Conservation (phyloP, 176 grass and related monocot species). For the Lolium multiflorum region DNA sequence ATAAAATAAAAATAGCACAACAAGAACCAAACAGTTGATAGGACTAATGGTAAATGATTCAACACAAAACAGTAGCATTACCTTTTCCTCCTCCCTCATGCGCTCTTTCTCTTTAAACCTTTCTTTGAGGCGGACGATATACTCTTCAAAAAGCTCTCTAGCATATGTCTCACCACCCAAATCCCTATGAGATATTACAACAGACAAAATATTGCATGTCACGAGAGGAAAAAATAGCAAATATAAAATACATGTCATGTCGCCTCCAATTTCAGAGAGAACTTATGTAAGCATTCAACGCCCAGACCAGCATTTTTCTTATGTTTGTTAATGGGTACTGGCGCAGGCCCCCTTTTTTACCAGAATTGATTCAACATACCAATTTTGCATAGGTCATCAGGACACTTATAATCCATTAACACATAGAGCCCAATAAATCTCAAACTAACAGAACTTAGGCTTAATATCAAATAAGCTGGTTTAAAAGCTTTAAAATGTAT, state of each 20-base stretch:
- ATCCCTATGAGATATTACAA: conserved; percentile 56
- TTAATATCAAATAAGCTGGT: conserved; percentile 2
- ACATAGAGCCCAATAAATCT: background rate
- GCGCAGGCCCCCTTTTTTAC: background rate
- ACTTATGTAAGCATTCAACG: background rate
- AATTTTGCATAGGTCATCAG: conserved; percentile 11
- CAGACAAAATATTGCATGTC: conserved; percentile 31
- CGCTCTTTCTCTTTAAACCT: conserved; percentile 88
- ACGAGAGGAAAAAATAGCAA: background rate
- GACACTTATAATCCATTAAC: background rate
- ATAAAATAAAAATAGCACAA: background rate
- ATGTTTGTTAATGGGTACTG: conserved; percentile 2
- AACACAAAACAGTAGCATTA: conserved; percentile 27
- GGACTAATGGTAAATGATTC: background rate
- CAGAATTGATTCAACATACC: background rate
- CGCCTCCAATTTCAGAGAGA: background rate
- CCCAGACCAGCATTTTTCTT: conserved; percentile 17
- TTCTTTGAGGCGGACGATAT: conserved; percentile 81
- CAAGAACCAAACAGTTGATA: background rate
- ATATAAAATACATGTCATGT: background rate
- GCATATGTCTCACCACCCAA: conserved; percentile 47
- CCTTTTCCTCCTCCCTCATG: conserved; percentile 94
- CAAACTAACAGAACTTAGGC: background rate
- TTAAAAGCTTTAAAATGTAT: background rate
- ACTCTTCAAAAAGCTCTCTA: conserved; percentile 89